These are phyloP conservation scores for Fusarium dimerum DNA, from an alignment of 2,329 filamentous ascomycete genomes.

Conservation along the genomic window DNA sequence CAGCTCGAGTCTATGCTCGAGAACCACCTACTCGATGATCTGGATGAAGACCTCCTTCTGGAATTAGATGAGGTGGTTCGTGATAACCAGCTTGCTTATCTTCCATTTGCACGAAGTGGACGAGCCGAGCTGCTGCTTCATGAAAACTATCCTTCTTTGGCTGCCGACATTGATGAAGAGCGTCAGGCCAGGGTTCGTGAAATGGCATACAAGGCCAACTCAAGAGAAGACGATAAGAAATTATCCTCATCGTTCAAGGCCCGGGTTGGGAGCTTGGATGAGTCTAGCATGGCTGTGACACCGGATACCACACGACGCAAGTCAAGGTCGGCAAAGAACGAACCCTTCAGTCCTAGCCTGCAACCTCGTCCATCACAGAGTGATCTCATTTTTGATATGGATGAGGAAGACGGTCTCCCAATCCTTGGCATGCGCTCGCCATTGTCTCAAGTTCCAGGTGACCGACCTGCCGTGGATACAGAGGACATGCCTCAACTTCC, in stretches of 20 bases:
- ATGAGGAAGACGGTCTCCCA: slow-evolving; percentile 63
- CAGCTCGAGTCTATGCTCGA: slow-evolving; percentile 92
- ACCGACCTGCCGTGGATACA: slow-evolving; percentile 25
- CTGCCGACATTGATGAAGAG: slow-evolving; percentile 68
- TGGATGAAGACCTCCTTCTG: slow-evolving; percentile 79
- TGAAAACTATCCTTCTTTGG: slow-evolving; percentile 64
- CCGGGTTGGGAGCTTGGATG: slow-evolving; percentile 66
- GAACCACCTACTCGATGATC: slow-evolving; percentile 80
- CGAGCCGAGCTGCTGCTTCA: slow-evolving; percentile 67
- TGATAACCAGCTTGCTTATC: slow-evolving; percentile 76
- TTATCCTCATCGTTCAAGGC: slow-evolving; percentile 60
- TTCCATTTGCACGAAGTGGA: slow-evolving; percentile 76
- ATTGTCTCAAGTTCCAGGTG: slow-evolving; percentile 15
- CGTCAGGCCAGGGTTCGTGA: slow-evolving; percentile 71
- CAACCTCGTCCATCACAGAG: slow-evolving; percentile 67
- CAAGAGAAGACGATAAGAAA: slow-evolving; percentile 66
- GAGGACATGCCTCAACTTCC: slow-evolving; percentile 34
- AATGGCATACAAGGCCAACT: slow-evolving; percentile 67
- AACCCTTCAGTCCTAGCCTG: slow-evolving; percentile 65
- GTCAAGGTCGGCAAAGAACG: slow-evolving; percentile 50
- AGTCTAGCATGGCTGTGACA: slow-evolving; percentile 45
- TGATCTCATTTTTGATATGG: slow-evolving; percentile 94
- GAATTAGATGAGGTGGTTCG: slow-evolving; percentile 81
- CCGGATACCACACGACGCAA: slow-evolving; percentile 49
- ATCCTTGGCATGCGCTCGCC: slow-evolving; percentile 33